Conservation (phyloP, 75 land plant species). For the Pinus taeda region DNA sequence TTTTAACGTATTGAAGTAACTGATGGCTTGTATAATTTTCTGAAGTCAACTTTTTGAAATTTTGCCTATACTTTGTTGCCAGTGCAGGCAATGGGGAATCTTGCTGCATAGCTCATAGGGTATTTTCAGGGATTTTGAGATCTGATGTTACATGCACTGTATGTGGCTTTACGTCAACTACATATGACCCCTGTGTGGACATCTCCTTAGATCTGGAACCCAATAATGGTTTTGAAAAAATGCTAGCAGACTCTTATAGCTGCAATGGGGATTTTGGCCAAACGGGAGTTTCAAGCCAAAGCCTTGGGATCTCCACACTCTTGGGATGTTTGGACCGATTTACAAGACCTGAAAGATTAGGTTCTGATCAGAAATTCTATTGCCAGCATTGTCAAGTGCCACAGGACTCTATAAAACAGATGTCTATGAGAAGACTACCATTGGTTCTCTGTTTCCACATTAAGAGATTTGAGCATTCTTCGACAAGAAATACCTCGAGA, state of each 20-base stretch:
- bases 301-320: conserved; percentile 48
- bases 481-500: conserved; percentile 47
- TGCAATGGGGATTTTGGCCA: conserved; percentile 13
- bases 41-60: neutral
- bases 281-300: conserved; percentile 5
- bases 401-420: conserved; percentile 76
- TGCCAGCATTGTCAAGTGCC: conserved; percentile 66
- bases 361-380: conserved; percentile 64
- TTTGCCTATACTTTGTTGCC: conserved; percentile 7
- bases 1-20: neutral
- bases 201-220: conserved; percentile 76
- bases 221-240: conserved; percentile 6
- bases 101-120: conserved; percentile 78
- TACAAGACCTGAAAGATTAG: conserved; percentile 75
- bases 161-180: conserved; percentile 88
- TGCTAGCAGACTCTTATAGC: neutral
- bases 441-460: conserved; percentile 79
- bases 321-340: conserved; percentile 77
- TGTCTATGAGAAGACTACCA: conserved; percentile 79
- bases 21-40: neutral
- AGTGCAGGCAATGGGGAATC: conserved; percentile 54
- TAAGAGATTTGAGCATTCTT: conserved; percentile 82
- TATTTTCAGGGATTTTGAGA: conserved; percentile 80
- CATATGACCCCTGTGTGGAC: conserved; percentile 88
- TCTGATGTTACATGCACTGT: conserved; percentile 90